Evolutionary conservation across 2,329 filamentous ascomycete species (phyloP).

Genomic region (Fusarium incarnatum): DNA sequence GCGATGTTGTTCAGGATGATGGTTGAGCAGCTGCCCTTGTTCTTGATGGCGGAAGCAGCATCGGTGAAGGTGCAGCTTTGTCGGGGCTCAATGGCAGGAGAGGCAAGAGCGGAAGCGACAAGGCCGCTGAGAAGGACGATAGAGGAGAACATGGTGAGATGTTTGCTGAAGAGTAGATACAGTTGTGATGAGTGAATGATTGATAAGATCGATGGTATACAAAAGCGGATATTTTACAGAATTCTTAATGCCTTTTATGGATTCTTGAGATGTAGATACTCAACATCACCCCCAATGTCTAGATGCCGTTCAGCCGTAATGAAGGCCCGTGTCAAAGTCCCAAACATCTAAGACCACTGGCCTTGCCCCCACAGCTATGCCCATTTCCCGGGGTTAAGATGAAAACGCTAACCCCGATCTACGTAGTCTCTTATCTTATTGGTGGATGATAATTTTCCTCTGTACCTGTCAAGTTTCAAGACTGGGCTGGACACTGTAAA

Average conservation of each 20-base stretch:
- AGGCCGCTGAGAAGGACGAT: slow-evolving; percentile 47
- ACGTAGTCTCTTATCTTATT: neutral
- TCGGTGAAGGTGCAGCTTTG: slow-evolving; percentile 66
- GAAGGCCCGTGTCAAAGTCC: neutral
- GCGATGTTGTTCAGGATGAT: slow-evolving; percentile 65
- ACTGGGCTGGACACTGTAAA: neutral
- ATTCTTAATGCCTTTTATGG: neutral
- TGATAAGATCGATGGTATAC: neutral
- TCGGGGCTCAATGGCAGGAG: slow-evolving; percentile 39
- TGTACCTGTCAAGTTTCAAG: slow-evolving; percentile 26
- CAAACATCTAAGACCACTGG: neutral
- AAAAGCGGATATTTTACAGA: neutral
- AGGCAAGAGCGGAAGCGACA: slow-evolving; percentile 42
- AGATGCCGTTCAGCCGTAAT: slow-evolving; percentile 26
- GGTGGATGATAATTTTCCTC: slow-evolving; percentile 32
- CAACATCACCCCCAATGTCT: neutral
- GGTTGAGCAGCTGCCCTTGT: slow-evolving; percentile 63
- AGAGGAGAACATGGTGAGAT: slow-evolving; percentile 29
- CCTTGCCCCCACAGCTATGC: slow-evolving; percentile 16
- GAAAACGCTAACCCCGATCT: slow-evolving; percentile 7
- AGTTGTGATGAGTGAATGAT: neutral
- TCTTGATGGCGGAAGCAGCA: slow-evolving; percentile 59
- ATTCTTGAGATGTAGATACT: neutral
- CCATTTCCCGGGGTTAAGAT: slow-evolving; percentile 16
- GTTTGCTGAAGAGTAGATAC: neutral